Evolutionary conservation across 768 basidiomycete genomes (phyloP).

Genomic region (Boletus pseudopeckii): DNA sequence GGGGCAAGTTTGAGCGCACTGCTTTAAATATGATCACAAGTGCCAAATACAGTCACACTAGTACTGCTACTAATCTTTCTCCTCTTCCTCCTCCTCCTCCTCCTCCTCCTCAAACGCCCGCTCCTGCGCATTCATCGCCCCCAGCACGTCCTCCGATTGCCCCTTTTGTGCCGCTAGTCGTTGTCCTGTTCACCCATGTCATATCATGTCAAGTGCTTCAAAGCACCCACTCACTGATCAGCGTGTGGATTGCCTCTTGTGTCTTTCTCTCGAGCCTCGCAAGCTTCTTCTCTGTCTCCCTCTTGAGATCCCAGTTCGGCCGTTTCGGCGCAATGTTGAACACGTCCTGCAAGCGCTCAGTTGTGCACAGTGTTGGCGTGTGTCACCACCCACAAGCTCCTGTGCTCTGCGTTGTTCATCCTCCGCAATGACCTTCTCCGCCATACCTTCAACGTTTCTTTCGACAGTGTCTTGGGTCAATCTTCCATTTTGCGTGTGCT

Average conservation of each 20-base stretch:
- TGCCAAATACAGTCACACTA: conserved; percentile 18
- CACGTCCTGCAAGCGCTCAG: conserved; percentile 59
- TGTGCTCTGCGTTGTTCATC: conserved; percentile 83
- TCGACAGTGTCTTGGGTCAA: conserved; percentile 84
- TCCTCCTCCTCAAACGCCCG: conserved; percentile 51
- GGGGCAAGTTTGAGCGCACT: background rate
- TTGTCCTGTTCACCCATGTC: conserved; percentile 51
- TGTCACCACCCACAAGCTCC: conserved; percentile 68
- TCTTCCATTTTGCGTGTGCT: conserved; percentile 54
- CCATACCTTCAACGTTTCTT: conserved; percentile 76
- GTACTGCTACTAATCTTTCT: background rate
- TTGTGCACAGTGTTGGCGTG: background rate
- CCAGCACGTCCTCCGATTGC: conserved; percentile 72
- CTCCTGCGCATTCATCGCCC: conserved; percentile 80
- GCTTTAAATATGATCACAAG: conserved; percentile 17
- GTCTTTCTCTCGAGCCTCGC: conserved; percentile 88
- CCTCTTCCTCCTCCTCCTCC: conserved; percentile 29
- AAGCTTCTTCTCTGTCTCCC: conserved; percentile 88
- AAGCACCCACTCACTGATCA: conserved; percentile 69
- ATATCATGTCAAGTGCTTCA: conserved; percentile 5
- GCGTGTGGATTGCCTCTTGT: conserved; percentile 86
- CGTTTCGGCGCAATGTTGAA: conserved; percentile 98
- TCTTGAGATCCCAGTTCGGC: conserved; percentile 94
- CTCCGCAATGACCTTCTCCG: conserved; percentile 79
- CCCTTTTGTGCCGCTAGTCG: conserved; percentile 78